Evolutionary conservation across 176 grass and related monocot genomes (phyloP).

Genomic region (Triticum urartu): DNA sequence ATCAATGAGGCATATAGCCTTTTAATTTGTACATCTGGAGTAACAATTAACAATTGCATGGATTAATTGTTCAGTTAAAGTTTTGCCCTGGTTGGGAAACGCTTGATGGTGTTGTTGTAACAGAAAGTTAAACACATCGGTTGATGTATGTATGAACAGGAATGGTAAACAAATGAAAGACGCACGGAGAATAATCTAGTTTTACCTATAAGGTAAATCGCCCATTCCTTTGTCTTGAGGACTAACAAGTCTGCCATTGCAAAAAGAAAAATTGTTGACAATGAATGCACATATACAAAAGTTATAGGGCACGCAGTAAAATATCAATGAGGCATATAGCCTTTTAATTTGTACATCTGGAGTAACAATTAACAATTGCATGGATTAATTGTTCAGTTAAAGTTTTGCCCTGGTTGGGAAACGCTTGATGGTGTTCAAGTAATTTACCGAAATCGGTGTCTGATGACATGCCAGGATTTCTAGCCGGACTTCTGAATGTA

Average conservation of each 20-base stretch:
- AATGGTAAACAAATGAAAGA: not conserved
- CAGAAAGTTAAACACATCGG: not conserved
- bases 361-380: not conserved
- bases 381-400: not conserved
- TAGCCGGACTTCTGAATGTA: not conserved
- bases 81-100: not conserved
- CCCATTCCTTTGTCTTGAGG: not conserved
- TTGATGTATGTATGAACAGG: not conserved
- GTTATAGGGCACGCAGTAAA: not conserved
- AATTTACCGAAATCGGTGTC: not conserved
- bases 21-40: not conserved
- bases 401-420: not conserved
- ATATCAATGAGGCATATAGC: not conserved
- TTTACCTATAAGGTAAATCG: not conserved
- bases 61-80: not conserved
- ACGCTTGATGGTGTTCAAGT: not conserved
- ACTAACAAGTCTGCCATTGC: not conserved
- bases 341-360: not conserved
- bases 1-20: not conserved
- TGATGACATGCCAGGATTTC: not conserved
- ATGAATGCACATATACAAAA: not conserved
- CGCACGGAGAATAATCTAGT: not conserved
- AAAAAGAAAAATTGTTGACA: not conserved
- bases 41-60: not conserved
- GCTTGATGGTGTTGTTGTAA: not conserved